Evolutionary conservation across 768 basidiomycete species (phyloP).

Genomic region (Brasilioporus rufonigricans): DNA sequence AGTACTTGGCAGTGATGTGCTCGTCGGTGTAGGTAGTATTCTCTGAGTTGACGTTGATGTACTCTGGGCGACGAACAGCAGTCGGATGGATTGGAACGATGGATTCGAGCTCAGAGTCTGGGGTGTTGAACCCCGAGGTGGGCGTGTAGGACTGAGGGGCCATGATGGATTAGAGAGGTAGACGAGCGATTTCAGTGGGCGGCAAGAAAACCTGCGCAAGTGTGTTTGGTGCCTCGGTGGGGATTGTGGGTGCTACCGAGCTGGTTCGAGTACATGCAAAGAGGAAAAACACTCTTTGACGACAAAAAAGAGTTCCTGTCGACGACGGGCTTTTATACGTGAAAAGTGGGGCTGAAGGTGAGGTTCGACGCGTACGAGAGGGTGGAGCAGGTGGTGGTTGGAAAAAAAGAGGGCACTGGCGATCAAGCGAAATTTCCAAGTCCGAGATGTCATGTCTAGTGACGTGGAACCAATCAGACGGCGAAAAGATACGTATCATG

Average conservation of each 20-base stretch:
- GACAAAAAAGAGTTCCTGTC: conserved; percentile 6
- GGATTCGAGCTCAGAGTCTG: conserved; percentile 69
- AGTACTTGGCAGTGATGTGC: conserved; percentile 78
- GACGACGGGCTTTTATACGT: conserved; percentile 26
- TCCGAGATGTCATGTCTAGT: no score
- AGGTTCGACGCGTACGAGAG: neutral
- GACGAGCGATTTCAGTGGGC: conserved; percentile 36
- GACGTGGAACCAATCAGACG: no score
- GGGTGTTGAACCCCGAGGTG: conserved; percentile 71
- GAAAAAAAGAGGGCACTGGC: conserved; percentile 20
- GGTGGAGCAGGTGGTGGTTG: conserved; percentile 9
- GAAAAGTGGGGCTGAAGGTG: conserved; percentile 18
- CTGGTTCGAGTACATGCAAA: conserved; percentile 95
- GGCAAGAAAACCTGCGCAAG: conserved; percentile 65
- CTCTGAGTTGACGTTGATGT: conserved; percentile 78
- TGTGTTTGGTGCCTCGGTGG: conserved; percentile 85
- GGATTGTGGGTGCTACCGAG: conserved; percentile 87
- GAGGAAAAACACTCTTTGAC: conserved; percentile 35
- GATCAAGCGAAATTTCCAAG: no score
- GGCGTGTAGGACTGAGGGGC: conserved; percentile 40
- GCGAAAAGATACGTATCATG: no score
- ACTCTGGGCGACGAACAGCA: conserved; percentile 70
- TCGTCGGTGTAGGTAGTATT: conserved; percentile 80
- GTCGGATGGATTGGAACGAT: conserved; percentile 79
- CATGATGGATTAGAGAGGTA: conserved; percentile 41